A percentile compares a stretch with the other conserved stretches of the same genome.
Evolutionary conservation across 495 filamentous ascomycete species (phyloP).

Genomic region (Tuber magnatum): DNA sequence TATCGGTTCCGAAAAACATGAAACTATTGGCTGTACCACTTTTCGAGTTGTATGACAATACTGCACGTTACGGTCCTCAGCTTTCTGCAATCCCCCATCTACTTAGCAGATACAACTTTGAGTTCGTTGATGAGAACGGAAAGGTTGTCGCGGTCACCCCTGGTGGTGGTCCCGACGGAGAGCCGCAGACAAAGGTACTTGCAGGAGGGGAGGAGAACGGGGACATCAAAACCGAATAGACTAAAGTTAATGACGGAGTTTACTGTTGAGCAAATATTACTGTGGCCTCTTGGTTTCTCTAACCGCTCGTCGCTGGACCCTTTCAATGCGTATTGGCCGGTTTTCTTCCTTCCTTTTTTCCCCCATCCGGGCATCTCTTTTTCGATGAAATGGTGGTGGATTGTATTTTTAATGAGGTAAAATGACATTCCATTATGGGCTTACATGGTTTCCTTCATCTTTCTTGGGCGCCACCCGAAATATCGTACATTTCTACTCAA

Average conservation of each 20-base stretch:
- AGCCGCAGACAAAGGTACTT: conserved; percentile 63
- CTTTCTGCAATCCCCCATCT: conserved; percentile 92
- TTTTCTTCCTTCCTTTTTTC: not conserved
- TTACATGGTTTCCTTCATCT: not conserved
- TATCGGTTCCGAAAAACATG: conserved; percentile 98
- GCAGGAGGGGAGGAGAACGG: conserved; percentile 56
- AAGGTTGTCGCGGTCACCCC: conserved; percentile 82
- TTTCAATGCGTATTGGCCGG: not conserved
- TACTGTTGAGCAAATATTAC: not conserved
- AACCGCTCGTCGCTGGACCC: not conserved
- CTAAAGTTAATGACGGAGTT: not conserved
- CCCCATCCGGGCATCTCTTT: not conserved
- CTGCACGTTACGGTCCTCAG: conserved; percentile 86
- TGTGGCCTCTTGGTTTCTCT: not conserved
- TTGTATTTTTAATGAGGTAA: conserved; percentile 3
- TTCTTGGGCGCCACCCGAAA: not conserved
- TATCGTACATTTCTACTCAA: conserved; percentile 6
- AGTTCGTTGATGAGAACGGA: conserved; percentile 93
- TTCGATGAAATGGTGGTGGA: not conserved
- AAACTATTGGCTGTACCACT: conserved; percentile 93
- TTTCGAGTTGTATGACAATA: conserved; percentile 98
- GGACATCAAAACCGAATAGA: conserved; percentile 13
- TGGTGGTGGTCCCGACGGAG: conserved; percentile 52
- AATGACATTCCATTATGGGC: not conserved
- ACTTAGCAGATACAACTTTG: conserved; percentile 90